These are phyloP conservation scores for Fusarium robinianum DNA, from an alignment of 2,329 filamentous ascomycete genomes.

Conservation along the genomic window DNA sequence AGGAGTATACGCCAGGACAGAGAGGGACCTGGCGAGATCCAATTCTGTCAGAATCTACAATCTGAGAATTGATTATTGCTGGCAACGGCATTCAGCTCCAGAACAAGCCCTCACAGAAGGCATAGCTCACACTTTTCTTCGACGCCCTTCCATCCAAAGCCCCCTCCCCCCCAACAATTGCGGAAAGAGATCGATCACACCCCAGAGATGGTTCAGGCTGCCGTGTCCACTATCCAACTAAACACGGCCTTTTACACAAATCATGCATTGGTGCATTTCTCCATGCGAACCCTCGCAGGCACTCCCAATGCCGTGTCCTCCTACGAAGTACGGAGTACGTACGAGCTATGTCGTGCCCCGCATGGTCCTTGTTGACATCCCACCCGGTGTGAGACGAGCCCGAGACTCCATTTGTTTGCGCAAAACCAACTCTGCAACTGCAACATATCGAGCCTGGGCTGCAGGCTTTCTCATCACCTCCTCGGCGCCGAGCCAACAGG, in stretches of 20 bases:
- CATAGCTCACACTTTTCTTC: too few relatives aligned
- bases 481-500: constrained; percentile 22
- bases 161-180: constrained; percentile 4
- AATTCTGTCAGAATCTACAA: too few relatives aligned
- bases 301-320: constrained; percentile 19
- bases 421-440: constrained; percentile 20
- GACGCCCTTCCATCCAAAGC: neutral
- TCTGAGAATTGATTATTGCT: too few relatives aligned
- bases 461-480: constrained; percentile 20
- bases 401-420: constrained; percentile 20
- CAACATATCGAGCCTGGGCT: constrained; percentile 26
- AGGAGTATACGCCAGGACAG: too few relatives aligned
- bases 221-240: constrained; percentile 4
- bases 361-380: constrained; percentile 31
- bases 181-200: too few relatives aligned
- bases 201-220: too few relatives aligned
- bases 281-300: constrained; percentile 32
- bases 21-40: too few relatives aligned
- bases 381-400: constrained; percentile 32
- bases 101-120: too few relatives aligned
- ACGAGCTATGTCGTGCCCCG: constrained; percentile 20
- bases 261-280: constrained; percentile 25
- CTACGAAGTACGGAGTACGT: too few relatives aligned
- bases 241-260: constrained; percentile 11
- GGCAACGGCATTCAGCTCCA: too few relatives aligned